Conservation (phyloP, 192 early-diverging fungal species). For the Coemansia sp. region DNA sequence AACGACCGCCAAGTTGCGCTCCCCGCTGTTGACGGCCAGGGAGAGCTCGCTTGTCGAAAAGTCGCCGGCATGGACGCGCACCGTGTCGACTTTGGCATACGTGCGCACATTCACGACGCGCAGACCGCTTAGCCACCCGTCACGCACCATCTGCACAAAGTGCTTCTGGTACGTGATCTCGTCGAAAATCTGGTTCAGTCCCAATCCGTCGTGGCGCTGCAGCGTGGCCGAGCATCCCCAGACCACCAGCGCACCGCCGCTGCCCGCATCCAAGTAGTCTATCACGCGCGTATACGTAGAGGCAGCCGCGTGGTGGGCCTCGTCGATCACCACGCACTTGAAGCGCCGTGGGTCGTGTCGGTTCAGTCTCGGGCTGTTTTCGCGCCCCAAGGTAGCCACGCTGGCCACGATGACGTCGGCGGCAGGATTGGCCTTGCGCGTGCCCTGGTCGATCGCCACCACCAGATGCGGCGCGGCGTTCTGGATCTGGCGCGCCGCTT, state of each 20-base stretch:
- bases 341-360: slow-evolving; percentile 71
- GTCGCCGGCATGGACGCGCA: slow-evolving; percentile 54
- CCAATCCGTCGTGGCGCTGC: slow-evolving; percentile 76
- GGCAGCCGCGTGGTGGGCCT: slow-evolving; percentile 92
- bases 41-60: slow-evolving; percentile 59
- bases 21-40: slow-evolving; percentile 52
- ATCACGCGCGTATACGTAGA: slow-evolving; percentile 68
- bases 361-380: slow-evolving; percentile 47
- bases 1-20: slow-evolving; percentile 64
- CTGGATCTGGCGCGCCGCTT: slow-evolving; percentile 69
- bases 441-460: slow-evolving; percentile 68
- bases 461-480: slow-evolving; percentile 55
- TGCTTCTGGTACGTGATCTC: slow-evolving; percentile 68
- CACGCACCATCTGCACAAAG: slow-evolving; percentile 79
- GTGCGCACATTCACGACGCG: slow-evolving; percentile 67
- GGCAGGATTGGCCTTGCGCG: slow-evolving; percentile 51
- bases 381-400: slow-evolving; percentile 66
- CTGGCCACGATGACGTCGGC: slow-evolving; percentile 76
- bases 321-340: slow-evolving; percentile 89
- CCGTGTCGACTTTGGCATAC: slow-evolving; percentile 46
- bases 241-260: slow-evolving; percentile 56
- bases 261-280: slow-evolving; percentile 65
- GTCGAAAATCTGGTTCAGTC: slow-evolving; percentile 66
- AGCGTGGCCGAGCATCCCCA: slow-evolving; percentile 96
- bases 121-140: slow-evolving; percentile 71